Evolutionary conservation across 345 rosid genomes (phyloP), one percentile per base, ranked within the genome.

Genomic region (Lumnitzera racemosa): DNA sequence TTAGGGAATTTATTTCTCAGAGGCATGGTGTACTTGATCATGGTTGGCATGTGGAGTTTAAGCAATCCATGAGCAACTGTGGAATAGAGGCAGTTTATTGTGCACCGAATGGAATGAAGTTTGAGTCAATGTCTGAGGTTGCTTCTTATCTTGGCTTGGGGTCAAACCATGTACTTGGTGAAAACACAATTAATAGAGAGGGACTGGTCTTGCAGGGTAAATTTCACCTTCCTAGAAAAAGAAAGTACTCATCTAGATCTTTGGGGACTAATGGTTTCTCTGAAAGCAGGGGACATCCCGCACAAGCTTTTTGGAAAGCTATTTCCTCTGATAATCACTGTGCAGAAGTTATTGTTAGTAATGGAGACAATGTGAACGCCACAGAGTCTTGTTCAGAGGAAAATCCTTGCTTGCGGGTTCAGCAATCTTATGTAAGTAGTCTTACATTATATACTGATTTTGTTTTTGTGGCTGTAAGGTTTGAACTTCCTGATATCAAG

Each of bases 41-140:
- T 66, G 99, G 95, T 52, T 88, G 96, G 97, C 81, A 49, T 49
- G 92, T 88, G 36, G 92, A 94, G 72, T 70, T 86, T 59, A 84
- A 74, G 64, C 87, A 73, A 56, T 80, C 87, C 31, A 47, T 58
- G 24, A 57, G 75, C 62, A 72, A 75, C 74, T 70, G 74, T 82
- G 87, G 80, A 62, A 62, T 69, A 23, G 77, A 70, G 78, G 78
- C 81, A 56, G 80, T 80, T 64, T 92, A 83, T 65, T 80, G 84
- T 70, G 83, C 92, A 66, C 98, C 96, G 46, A 85, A 79, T 81
- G 96, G 96, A 53, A 80, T 70, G 76, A 78, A 75, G 20, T 92
- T 92, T 83, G 79, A 79, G 71, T 83, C 96, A 53, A 62, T 87
- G 81, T 69, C 70, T 68, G 96, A 82, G 74, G 98, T 92, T 80